phyloP scores from a whole-genome alignment of 257 asterid species.

The Verbena officinalis region DNA sequence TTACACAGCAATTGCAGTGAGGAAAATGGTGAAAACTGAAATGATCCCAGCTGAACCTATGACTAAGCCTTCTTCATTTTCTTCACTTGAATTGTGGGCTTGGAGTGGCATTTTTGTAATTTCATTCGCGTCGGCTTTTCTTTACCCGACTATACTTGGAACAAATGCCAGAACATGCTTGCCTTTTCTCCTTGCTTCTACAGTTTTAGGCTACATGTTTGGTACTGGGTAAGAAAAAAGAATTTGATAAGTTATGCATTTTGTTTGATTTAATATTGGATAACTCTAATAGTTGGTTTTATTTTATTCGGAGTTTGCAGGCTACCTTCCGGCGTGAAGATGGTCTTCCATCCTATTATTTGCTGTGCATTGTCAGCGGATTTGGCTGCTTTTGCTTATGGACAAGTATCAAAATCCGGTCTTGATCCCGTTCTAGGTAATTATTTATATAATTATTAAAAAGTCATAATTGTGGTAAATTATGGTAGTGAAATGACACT shows the following conservation, averaged over 20 bases:
- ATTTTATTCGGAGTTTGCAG: conserved; percentile 41
- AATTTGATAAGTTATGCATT: conserved; percentile 19
- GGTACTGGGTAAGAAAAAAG: conserved; percentile 71
- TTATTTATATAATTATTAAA: conserved; percentile 5
- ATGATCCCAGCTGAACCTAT: conserved; percentile 90
- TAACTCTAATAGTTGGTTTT: conserved; percentile 19
- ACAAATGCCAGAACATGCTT: conserved; percentile 87
- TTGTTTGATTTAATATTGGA: not conserved
- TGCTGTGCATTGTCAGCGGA: conserved; percentile 90
- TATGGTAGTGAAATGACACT: not conserved
- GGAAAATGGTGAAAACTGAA: conserved; percentile 86
- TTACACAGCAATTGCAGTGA: conserved; percentile 82
- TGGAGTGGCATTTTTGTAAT: conserved; percentile 69
- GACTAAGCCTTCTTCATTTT: conserved; percentile 87
- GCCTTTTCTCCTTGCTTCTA: conserved; percentile 91
- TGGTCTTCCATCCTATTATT: conserved; percentile 88
- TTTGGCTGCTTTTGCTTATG: conserved; percentile 82
- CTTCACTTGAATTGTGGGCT: conserved; percentile 72
- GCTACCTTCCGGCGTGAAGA: conserved; percentile 77
- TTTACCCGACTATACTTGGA: conserved; percentile 79
- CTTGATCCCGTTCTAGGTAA: conserved; percentile 85
- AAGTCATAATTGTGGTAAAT: not conserved
- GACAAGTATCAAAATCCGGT: conserved; percentile 64
- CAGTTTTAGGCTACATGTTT: conserved; percentile 81
- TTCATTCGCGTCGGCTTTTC: conserved; percentile 68